These are phyloP conservation scores for Isochrysis galbana DNA, from an alignment of 78 protist genomes.

Conservation along the genomic window DNA sequence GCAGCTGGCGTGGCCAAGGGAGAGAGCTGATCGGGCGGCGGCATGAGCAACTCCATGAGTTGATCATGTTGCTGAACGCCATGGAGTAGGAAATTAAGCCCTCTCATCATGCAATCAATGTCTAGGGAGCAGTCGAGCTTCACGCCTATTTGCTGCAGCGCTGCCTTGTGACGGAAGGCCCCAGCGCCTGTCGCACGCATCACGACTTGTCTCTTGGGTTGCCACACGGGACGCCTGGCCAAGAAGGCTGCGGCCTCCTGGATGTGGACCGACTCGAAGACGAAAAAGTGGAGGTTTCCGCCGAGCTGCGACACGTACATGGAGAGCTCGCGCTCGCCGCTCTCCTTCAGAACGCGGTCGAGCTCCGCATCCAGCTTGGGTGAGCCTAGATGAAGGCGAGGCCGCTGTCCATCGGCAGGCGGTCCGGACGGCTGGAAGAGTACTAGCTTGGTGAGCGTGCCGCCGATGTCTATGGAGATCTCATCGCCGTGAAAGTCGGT, in stretches of 20 bases:
- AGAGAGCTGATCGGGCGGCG: not conserved
- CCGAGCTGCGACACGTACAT: not conserved
- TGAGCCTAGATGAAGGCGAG: not conserved
- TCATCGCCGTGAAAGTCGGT: not conserved
- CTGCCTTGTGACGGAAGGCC: not conserved
- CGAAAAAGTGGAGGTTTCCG: not conserved
- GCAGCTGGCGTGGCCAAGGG: not conserved
- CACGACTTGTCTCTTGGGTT: not conserved
- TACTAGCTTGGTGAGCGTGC: slow-evolving; percentile 11
- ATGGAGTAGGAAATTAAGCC: slow-evolving; percentile 25
- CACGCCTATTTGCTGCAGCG: not conserved
- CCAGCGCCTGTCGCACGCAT: slow-evolving; percentile 34
- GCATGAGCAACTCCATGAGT: too few relatives aligned
- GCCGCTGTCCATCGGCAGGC: not conserved
- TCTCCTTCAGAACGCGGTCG: not conserved
- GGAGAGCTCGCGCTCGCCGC: not conserved
- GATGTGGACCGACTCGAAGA: not conserved
- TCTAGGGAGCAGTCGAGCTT: not conserved
- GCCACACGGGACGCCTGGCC: not conserved
- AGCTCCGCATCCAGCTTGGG: not conserved
- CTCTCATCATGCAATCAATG: not conserved
- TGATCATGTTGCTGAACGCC: too few relatives aligned
- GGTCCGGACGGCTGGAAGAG: not conserved
- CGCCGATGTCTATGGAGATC: not conserved
- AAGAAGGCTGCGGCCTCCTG: not conserved